Percentiles rank a stretch among this genome's conserved stretches.
Evolutionary conservation across 2,329 filamentous ascomycete species (phyloP).

Genomic region (Fusarium oligoseptatum): DNA sequence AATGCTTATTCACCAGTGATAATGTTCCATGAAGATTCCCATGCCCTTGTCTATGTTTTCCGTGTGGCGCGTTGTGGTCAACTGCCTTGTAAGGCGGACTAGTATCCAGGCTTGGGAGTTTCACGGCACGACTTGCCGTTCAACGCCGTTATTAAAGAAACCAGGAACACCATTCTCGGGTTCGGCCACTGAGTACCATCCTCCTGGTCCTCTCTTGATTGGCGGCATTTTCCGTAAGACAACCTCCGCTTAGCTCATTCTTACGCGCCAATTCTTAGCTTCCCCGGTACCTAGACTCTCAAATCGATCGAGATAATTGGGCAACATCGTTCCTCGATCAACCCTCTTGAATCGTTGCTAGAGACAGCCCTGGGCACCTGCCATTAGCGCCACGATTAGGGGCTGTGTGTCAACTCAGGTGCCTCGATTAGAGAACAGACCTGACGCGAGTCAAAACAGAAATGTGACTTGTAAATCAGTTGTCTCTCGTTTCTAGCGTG

Average conservation of each 20-base stretch:
- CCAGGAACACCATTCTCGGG: background rate
- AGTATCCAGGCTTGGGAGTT: background rate
- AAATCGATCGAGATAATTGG: background rate
- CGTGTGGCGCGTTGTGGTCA: background rate
- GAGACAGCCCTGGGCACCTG: background rate
- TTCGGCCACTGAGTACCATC: background rate
- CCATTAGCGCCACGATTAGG: background rate
- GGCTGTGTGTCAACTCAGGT: background rate
- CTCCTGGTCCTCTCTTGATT: background rate
- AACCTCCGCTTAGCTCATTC: background rate
- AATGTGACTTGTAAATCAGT: background rate
- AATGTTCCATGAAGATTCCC: background rate
- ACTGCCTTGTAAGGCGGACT: background rate
- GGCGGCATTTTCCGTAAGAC: background rate
- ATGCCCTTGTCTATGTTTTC: background rate
- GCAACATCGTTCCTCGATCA: background rate
- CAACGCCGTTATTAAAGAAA: background rate
- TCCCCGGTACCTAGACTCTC: background rate
- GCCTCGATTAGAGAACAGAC: background rate
- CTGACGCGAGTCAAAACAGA: background rate
- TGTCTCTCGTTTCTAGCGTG: background rate
- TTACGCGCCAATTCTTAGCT: background rate
- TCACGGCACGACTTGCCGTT: background rate
- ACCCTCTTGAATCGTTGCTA: background rate
- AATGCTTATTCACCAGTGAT: background rate